Evolutionary conservation across 441 rosid genomes (phyloP), one percentile per base, ranked within the genome.

Genomic region (Brassica hybrid): DNA sequence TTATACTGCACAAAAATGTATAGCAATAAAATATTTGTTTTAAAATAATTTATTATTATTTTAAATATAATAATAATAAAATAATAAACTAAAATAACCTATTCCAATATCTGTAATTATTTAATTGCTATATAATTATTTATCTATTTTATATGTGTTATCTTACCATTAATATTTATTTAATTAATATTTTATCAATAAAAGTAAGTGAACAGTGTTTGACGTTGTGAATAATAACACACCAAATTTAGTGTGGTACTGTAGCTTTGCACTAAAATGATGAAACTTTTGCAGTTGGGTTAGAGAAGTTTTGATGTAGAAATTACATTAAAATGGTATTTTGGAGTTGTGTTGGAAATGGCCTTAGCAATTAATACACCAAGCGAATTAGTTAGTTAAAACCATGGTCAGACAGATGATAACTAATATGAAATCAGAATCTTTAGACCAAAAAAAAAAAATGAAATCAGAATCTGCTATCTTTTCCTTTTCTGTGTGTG

Each of bases 391-490:
- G 57, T 12, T 38, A 57, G 65, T 36, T 36, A 25, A 25, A 57
- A 6, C 19, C 14, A 16, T 57, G 36, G 50, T 41, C 52, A 76
- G 45, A 70, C 41, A 36, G 41, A 36, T 7, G 41, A 36, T 36
- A 36, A 7, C 41, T 27, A 72, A 48, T 59, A 60, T 62, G 65
- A 60, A 36, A 36, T 36, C 36, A 32, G 36, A 32, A 32, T 32
- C 36, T 32, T 32, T 25, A 25, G 27, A 25, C 27, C 27, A n/a
- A 25, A 25, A 25, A 25, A 25, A 25, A 25, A 25, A 25, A 25
- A 25, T 25, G 27, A 25, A 71, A 72, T 32, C 17, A 50, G 74
- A 78, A 72, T 50, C 45, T 67, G 63, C 57, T 8, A 69, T 48
- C 19, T 10, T 65, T 67, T 34, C 7, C 58, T 10, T 54, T 27